phyloP scores from a whole-genome alignment of 768 basidiomycete species.

The Leccinum rimulosum region DNA sequence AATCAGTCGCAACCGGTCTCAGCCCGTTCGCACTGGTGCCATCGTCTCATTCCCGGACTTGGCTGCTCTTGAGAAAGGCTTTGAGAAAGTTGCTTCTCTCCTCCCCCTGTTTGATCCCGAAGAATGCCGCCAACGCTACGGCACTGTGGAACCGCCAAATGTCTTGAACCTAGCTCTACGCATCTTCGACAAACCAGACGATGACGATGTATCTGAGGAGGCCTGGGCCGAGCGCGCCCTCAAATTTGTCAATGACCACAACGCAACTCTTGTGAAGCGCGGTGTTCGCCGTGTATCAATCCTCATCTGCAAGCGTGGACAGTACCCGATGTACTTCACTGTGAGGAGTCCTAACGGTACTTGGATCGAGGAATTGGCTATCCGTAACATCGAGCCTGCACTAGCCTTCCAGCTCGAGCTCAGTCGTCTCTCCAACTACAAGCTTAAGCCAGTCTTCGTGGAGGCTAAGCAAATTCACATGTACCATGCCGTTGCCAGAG shows the following conservation, averaged over 20 bases:
- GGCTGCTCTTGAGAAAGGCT: conserved; percentile 64
- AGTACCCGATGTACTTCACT: conserved; percentile 95
- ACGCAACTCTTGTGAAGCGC: conserved; percentile 58
- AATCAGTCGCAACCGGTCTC: conserved; percentile 80
- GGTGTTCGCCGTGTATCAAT: conserved; percentile 92
- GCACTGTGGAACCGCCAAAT: conserved; percentile 77
- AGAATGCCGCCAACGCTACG: conserved; percentile 77
- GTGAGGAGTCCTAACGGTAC: conserved; percentile 66
- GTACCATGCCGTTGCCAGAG: conserved; percentile 91
- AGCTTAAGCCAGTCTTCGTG: conserved; percentile 92
- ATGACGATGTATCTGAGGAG: conserved; percentile 76
- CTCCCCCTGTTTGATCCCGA: conserved; percentile 71
- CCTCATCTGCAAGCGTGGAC: conserved; percentile 84
- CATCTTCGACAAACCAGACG: conserved; percentile 77
- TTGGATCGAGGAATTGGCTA: conserved; percentile 94
- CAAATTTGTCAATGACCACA: conserved; percentile 68
- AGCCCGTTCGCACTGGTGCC: conserved; percentile 87
- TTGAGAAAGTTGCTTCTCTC: conserved; percentile 66
- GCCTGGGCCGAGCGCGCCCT: conserved; percentile 74
- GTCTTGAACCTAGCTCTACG: conserved; percentile 94
- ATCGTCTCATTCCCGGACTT: conserved; percentile 89
- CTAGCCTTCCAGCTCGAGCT: conserved; percentile 97
- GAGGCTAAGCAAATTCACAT: conserved; percentile 98
- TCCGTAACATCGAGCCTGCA: conserved; percentile 98
- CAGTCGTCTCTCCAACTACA: conserved; percentile 94